These are phyloP conservation scores for Podila clonocystis DNA, from an alignment of 192 early-diverging fungal species.

Conservation along the genomic window DNA sequence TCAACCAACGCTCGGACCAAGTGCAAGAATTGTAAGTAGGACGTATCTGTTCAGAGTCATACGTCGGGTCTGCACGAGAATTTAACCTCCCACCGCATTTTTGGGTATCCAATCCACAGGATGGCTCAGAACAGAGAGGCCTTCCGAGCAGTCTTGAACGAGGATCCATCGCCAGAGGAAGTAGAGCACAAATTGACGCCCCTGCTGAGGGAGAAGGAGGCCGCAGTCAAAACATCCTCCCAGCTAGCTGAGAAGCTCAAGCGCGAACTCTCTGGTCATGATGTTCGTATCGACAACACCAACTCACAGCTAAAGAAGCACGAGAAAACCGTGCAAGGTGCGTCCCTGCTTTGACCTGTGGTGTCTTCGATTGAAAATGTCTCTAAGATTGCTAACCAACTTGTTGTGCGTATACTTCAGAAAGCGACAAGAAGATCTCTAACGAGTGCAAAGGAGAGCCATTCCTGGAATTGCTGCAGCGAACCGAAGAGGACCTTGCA, in stretches of 20 bases:
- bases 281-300: constrained; percentile 22
- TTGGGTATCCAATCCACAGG: constrained; percentile 2
- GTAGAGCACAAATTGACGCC: constrained; percentile 41
- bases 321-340: constrained; percentile 53
- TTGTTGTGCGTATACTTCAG: neutral
- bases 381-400: neutral
- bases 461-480: constrained; percentile 17
- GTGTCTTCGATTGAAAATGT: neutral
- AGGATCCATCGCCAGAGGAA: constrained; percentile 6
- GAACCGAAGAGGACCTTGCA: constrained; percentile 43
- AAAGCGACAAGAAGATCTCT: constrained; percentile 7
- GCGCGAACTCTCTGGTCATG: constrained; percentile 11
- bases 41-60: neutral
- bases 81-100: neutral
- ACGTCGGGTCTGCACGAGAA: neutral
- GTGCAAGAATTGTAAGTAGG: constrained; percentile 19
- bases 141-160: constrained; percentile 6
- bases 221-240: constrained; percentile 49
- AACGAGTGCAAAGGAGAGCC: constrained; percentile 17
- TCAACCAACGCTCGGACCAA: constrained; percentile 7
- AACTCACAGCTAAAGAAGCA: constrained; percentile 17
- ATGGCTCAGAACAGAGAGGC: constrained; percentile 11
- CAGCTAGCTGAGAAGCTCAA: constrained; percentile 17
- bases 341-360: constrained; percentile 19
- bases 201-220: constrained; percentile 57